phyloP scores from a whole-genome alignment of 1,284 basidiomycete genomes.

The Trametes polyzona region DNA sequence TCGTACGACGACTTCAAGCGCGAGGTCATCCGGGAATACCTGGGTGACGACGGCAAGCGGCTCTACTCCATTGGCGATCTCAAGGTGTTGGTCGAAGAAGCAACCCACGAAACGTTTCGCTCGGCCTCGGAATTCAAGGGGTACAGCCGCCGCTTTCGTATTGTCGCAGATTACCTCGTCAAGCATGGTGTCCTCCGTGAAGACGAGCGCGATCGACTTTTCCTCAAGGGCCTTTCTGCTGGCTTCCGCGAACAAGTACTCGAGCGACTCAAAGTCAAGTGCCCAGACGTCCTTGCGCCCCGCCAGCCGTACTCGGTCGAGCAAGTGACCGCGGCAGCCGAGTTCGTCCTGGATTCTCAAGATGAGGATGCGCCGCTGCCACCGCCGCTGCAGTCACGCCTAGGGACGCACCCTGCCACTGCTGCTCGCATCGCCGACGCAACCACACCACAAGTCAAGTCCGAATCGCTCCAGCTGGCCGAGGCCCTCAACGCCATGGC shows the following conservation, averaged over 20 bases:
- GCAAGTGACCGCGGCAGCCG: background rate
- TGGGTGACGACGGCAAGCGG: background rate
- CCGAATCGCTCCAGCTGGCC: background rate
- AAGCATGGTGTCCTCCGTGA: background rate
- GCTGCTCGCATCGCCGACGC: too few relatives aligned
- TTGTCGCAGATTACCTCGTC: background rate
- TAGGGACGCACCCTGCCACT: background rate
- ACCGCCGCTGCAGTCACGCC: background rate
- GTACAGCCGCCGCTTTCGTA: conserved; percentile 7
- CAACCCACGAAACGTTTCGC: background rate
- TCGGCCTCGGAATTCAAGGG: background rate
- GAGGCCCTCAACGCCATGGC: background rate
- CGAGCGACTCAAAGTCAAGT: background rate
- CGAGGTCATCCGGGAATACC: too few relatives aligned
- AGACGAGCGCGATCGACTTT: background rate
- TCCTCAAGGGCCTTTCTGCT: conserved; percentile 3
- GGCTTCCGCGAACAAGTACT: background rate
- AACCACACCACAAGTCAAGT: background rate
- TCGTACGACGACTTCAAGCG: background rate
- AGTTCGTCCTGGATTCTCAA: background rate
- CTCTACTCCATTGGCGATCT: conserved; percentile 5
- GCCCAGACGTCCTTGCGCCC: background rate
- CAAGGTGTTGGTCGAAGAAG: background rate
- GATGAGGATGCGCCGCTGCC: background rate
- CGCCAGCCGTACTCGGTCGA: background rate